Percentiles rank a stretch among this genome's conserved stretches.
Conservation (phyloP, 306 rosid species). For the Cicer yamashitae region DNA sequence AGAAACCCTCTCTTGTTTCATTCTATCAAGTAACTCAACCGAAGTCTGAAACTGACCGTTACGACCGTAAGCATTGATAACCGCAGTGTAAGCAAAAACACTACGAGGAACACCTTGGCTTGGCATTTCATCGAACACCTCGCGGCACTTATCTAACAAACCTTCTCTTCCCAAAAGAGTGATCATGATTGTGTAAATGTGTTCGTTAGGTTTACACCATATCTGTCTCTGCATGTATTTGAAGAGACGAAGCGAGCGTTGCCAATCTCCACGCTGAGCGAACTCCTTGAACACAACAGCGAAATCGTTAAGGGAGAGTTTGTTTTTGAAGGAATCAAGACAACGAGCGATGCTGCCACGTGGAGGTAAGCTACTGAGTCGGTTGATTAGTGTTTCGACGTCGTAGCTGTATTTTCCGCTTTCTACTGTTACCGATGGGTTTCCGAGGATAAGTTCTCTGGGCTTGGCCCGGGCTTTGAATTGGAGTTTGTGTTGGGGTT, state of each 20-base stretch:
- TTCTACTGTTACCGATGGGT: slow-evolving; percentile 82
- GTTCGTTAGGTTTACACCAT: slow-evolving; percentile 98
- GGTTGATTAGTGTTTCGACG: slow-evolving; percentile 88
- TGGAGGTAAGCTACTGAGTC: slow-evolving; percentile 87
- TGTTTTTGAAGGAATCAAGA: slow-evolving; percentile 87
- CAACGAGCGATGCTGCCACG: slow-evolving; percentile 98
- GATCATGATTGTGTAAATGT: slow-evolving; percentile 84
- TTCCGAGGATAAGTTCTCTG: slow-evolving; percentile 70
- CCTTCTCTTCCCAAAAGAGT: slow-evolving; percentile 88
- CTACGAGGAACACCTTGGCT: slow-evolving; percentile 74
- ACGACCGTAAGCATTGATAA: slow-evolving; percentile 94
- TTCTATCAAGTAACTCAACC: slow-evolving; percentile 68
- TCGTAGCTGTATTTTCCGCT: slow-evolving; percentile 92
- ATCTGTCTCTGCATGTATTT: slow-evolving; percentile 97
- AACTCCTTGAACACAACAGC: slow-evolving; percentile 93
- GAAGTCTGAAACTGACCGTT: slow-evolving; percentile 77
- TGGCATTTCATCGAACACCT: slow-evolving; percentile 95
- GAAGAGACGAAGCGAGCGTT: slow-evolving; percentile 81
- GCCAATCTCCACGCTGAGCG: slow-evolving; percentile 96
- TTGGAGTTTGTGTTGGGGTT: slow-evolving; percentile 6
- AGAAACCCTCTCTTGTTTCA: slow-evolving; percentile 81
- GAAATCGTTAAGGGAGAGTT: slow-evolving; percentile 88
- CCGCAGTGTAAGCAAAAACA: slow-evolving; percentile 84
- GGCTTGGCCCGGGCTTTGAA: slow-evolving; percentile 61
- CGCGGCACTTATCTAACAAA: slow-evolving; percentile 78